These are phyloP conservation scores for Kockiozyma suomiensis DNA, from an alignment of 805 yeast genomes.

Conservation along the genomic window DNA sequence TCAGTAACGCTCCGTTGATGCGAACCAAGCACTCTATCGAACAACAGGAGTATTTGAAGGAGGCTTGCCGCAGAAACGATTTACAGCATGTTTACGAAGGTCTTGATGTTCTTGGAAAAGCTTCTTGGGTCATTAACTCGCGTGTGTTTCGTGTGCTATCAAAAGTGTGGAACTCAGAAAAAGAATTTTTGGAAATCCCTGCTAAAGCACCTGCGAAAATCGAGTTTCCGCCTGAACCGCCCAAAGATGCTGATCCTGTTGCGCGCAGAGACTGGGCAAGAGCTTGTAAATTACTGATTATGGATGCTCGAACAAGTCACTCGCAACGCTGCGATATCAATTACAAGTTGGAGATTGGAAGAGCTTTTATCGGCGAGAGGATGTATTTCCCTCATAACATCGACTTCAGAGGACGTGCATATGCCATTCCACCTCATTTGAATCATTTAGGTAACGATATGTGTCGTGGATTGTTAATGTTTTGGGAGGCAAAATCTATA, in stretches of 20 bases:
- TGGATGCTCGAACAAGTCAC: slow-evolving; percentile 66
- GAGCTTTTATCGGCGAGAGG: slow-evolving; percentile 75
- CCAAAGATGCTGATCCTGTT: slow-evolving; percentile 68
- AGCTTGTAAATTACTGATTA: slow-evolving; percentile 57
- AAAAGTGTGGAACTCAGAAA: slow-evolving; percentile 84
- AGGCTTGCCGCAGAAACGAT: slow-evolving; percentile 72
- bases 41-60: slow-evolving; percentile 82
- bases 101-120: slow-evolving; percentile 77
- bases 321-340: slow-evolving; percentile 93
- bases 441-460: slow-evolving; percentile 65
- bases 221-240: slow-evolving; percentile 60
- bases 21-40: slow-evolving; percentile 86
- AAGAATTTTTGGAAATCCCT: slow-evolving; percentile 73
- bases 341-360: slow-evolving; percentile 91
- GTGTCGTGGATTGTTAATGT: slow-evolving; percentile 58
- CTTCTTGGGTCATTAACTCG: slow-evolving; percentile 91
- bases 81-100: slow-evolving; percentile 75
- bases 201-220: slow-evolving; percentile 48
- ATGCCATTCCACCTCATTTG: slow-evolving; percentile 64
- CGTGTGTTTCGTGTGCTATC: slow-evolving; percentile 68
- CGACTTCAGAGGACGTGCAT: slow-evolving; percentile 67
- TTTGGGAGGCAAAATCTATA: slow-evolving; percentile 60
- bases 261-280: slow-evolving; percentile 70
- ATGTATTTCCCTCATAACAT: slow-evolving; percentile 65
- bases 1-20: slow-evolving; percentile 63